Base-by-base conservation (phyloP, 495 filamentous ascomycete species). In the Penicillium coprophilum region DNA sequence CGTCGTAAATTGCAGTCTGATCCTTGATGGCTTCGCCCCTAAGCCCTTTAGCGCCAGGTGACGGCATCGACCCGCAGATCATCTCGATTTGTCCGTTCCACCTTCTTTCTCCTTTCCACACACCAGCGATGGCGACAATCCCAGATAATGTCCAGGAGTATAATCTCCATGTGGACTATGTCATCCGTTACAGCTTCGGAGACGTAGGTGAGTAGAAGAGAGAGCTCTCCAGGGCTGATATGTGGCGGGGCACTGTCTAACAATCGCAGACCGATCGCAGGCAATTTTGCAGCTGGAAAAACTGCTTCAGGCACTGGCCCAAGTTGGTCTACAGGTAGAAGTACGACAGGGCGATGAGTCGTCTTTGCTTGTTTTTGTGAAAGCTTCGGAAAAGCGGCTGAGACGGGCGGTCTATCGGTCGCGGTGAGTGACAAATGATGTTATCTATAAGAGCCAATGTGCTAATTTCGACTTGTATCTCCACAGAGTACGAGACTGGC, bases 401-500 rank as follows among this genome's bases (percentile, higher is more conserved):
- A 64, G 65, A 34, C 64, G 67, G 36, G 77, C 88, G 46, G 82
- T 89, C 51, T 90, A 91, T 63, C 82, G 84, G 49, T 88, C 86
- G 11, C 78, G 84, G 84, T 85, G 58, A 60, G 74, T 68, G 50
- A 27, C 17, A 5, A 5, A 20, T 36, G 34, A 32, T 44, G 48
- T 40, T 19, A 11, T 46, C 36, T 11, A 20, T 11, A 20, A 24
- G 34, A 53, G 40, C 47, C 19, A 24, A 24, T 53, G 34, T 38
- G 36, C 51, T 61, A 28, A 49, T 40, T n/a, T 41, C 6, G 24
- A 13, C 11, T 48, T 40, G 23, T 12, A 10, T 69, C 0, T 66
- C 10, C 15, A 19, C 61, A 91, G 94, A 48, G 86, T 97, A 45
- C 91, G 91, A 64, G 95, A 98, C 76, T 98, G 94, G 94, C 87